Evolutionary conservation across 331 rosid genomes (phyloP).

Genomic region (Quercus phellos): DNA sequence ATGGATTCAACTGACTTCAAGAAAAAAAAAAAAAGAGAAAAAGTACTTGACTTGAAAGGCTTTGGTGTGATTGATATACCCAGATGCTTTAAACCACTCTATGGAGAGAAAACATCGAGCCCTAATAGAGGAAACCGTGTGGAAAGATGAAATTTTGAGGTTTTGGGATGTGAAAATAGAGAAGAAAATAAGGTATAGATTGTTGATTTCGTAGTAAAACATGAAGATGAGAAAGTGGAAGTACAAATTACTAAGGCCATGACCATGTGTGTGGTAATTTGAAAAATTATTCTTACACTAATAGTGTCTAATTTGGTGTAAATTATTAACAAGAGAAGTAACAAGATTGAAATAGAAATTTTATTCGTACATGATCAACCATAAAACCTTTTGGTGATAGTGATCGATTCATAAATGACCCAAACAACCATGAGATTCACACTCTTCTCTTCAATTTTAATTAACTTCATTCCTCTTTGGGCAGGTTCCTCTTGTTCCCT

Average conservation of each 20-base stretch:
- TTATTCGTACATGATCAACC: no score
- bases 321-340: no score
- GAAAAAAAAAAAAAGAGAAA: neutral
- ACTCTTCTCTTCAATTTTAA: no score
- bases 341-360: no score
- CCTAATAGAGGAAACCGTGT: constrained; percentile 38
- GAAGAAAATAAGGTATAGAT: constrained; percentile 25
- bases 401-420: no score
- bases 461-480: no score
- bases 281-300: neutral
- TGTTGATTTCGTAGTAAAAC: constrained; percentile 27
- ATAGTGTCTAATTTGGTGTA: neutral
- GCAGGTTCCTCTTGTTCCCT: no score
- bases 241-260: constrained; percentile 50
- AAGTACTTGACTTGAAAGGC: constrained; percentile 31
- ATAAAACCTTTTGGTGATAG: no score
- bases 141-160: constrained; percentile 32
- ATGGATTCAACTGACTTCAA: no score
- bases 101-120: constrained; percentile 49
- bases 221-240: constrained; percentile 33
- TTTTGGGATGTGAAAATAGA: constrained; percentile 18
- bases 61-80: constrained; percentile 44
- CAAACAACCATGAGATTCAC: no score
- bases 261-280: constrained; percentile 29
- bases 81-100: constrained; percentile 75